phyloP scores from a whole-genome alignment of 1,284 basidiomycete genomes.

The Ustilago bromivora region DNA sequence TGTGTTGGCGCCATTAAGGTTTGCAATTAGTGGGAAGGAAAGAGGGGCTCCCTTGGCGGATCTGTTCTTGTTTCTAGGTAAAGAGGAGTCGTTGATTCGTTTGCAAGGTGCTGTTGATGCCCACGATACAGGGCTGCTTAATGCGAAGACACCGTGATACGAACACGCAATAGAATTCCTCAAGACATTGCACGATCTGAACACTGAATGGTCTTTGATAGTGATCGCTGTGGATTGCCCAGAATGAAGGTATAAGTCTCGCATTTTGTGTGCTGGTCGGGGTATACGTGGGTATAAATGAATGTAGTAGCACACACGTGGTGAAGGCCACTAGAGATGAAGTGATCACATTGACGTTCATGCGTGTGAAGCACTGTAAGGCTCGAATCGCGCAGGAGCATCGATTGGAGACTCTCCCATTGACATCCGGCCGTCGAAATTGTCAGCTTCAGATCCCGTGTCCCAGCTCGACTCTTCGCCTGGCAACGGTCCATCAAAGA shows the following conservation, averaged over 20 bases:
- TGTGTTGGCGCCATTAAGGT: slow-evolving; percentile 41
- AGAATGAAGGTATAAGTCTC: not conserved
- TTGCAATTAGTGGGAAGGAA: slow-evolving; percentile 34
- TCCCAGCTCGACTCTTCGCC: slow-evolving; percentile 12
- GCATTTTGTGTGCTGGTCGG: not conserved
- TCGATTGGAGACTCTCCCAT: not conserved
- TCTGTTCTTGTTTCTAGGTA: slow-evolving; percentile 40
- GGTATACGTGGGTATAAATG: slow-evolving; percentile 11
- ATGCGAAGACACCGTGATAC: too few relatives aligned
- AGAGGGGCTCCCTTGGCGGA: slow-evolving; percentile 42
- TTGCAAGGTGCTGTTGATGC: slow-evolving; percentile 21
- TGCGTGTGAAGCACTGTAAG: not conserved
- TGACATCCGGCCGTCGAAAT: not conserved
- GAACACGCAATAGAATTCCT: not conserved
- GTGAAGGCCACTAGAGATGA: not conserved
- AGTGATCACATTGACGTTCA: too few relatives aligned
- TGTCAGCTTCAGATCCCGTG: not conserved
- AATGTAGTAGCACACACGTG: not conserved
- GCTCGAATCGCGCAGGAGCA: slow-evolving; percentile 23
- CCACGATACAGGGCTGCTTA: not conserved
- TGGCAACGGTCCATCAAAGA: slow-evolving; percentile 3
- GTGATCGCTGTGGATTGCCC: not conserved
- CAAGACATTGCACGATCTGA: not conserved
- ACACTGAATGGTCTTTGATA: not conserved
- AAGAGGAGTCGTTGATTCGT: slow-evolving; percentile 9